These are phyloP conservation scores for Lentinus brumalis DNA, from an alignment of 768 basidiomycete species.

Conservation along the genomic window DNA sequence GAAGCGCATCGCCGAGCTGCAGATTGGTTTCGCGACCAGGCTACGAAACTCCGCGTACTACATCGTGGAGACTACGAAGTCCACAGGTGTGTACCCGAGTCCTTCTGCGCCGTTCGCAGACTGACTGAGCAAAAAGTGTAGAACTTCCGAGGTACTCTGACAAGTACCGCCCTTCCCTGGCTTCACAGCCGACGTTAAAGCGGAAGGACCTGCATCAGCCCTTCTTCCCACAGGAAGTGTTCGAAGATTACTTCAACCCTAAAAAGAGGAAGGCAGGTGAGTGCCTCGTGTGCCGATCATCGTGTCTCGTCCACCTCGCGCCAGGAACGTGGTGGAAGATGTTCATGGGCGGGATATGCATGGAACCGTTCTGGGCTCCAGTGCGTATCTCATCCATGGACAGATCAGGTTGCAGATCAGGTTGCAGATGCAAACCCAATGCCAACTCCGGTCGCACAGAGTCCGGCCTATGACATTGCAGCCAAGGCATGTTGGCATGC, in stretches of 20 bases:
- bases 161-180: slow-evolving; percentile 68
- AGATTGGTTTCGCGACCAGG: slow-evolving; percentile 65
- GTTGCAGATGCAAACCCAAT: no score
- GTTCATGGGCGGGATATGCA: not conserved
- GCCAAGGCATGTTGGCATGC: no score
- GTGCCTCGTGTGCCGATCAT: not conserved
- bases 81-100: slow-evolving; percentile 46
- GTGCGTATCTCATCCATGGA: no score
- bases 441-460: no score
- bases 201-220: slow-evolving; percentile 69
- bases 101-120: not conserved
- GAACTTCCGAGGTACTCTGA: slow-evolving; percentile 84
- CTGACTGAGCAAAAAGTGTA: slow-evolving; percentile 29
- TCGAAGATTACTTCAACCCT: slow-evolving; percentile 80
- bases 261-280: slow-evolving; percentile 48
- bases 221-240: slow-evolving; percentile 78
- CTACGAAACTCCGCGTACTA: slow-evolving; percentile 74
- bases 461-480: no score
- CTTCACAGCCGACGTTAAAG: slow-evolving; percentile 66
- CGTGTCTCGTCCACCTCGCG: not conserved
- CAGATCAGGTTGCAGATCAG: no score
- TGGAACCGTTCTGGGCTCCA: no score
- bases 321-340: not conserved
- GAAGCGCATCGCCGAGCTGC: slow-evolving; percentile 62
- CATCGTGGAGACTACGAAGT: slow-evolving; percentile 69